These are phyloP conservation scores for Cryomyces antarcticus DNA, from an alignment of 495 filamentous ascomycete species.

Conservation along the genomic window DNA sequence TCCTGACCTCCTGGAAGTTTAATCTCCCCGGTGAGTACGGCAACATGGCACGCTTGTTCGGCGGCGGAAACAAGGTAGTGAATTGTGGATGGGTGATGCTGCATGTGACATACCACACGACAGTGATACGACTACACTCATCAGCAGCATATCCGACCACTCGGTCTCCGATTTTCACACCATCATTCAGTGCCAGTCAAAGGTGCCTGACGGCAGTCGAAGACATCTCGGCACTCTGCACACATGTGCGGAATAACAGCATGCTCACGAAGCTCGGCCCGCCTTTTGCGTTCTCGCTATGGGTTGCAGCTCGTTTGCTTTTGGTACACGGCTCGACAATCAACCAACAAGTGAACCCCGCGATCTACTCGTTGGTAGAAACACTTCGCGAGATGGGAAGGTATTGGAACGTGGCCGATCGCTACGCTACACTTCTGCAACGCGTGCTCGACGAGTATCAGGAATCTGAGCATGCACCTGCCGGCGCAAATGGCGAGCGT, in stretches of 20 bases:
- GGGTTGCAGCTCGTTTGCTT: constrained; percentile 73
- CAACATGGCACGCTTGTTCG: constrained; percentile 55
- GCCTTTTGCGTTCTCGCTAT: constrained; percentile 74
- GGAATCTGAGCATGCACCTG: constrained; percentile 45
- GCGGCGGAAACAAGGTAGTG: constrained; percentile 36
- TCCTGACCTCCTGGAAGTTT: constrained; percentile 63
- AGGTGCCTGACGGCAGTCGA: constrained; percentile 65
- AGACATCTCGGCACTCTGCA: constrained; percentile 56
- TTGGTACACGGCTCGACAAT: constrained; percentile 78
- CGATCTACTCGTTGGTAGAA: constrained; percentile 61
- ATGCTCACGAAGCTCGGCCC: constrained; percentile 65
- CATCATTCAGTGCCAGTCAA: constrained; percentile 64
- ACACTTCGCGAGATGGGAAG: constrained; percentile 59
- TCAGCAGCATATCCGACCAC: constrained; percentile 81
- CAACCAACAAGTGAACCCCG: constrained; percentile 55
- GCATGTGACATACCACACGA: constrained; percentile 60
- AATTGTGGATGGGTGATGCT: constrained; percentile 79
- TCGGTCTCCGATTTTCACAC: constrained; percentile 65
- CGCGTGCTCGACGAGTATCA: constrained; percentile 69
- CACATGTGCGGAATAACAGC: constrained; percentile 49
- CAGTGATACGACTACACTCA: constrained; percentile 78
- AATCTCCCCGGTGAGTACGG: constrained; percentile 62
- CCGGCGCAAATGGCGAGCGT: constrained; percentile 35
- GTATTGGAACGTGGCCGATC: constrained; percentile 65
- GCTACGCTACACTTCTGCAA: constrained; percentile 61